phyloP scores from a whole-genome alignment of 2,329 filamentous ascomycete species.

The Cercospora sesami region DNA sequence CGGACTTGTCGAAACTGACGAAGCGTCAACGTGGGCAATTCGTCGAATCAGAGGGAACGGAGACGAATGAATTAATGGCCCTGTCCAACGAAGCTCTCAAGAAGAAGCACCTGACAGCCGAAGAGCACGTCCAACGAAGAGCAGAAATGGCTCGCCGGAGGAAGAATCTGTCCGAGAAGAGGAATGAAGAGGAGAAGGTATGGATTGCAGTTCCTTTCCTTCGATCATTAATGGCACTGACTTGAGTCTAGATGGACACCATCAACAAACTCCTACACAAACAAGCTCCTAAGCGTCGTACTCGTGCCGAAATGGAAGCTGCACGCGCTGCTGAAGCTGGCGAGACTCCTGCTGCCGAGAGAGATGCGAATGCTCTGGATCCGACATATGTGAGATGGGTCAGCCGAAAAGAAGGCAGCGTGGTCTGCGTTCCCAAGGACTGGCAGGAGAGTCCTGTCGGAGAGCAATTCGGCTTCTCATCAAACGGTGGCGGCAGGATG shows the following conservation, averaged over 20 bases:
- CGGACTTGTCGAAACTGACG: constrained; percentile 66
- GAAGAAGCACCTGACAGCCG: constrained; percentile 70
- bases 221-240: constrained; percentile 2
- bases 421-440: constrained; percentile 7
- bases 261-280: constrained; percentile 89
- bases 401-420: constrained; percentile 50
- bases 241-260: constrained; percentile 71
- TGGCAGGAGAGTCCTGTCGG: constrained; percentile 14
- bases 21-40: constrained; percentile 64
- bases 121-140: constrained; percentile 71
- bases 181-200: constrained; percentile 77
- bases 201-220: constrained; percentile 7
- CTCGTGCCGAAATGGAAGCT: constrained; percentile 51
- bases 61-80: constrained; percentile 42
- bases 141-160: constrained; percentile 72
- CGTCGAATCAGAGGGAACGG: constrained; percentile 45
- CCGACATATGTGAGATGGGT: constrained; percentile 70
- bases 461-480: constrained; percentile 3
- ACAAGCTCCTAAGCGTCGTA: constrained; percentile 69
- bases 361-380: constrained; percentile 39
- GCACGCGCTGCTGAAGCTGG: constrained; percentile 44
- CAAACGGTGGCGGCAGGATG: neutral
- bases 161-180: constrained; percentile 73
- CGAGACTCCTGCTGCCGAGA: constrained; percentile 52
- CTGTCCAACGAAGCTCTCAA: constrained; percentile 68